Conservation (phyloP, 306 rosid species). For the Citrullus colocynthis region DNA sequence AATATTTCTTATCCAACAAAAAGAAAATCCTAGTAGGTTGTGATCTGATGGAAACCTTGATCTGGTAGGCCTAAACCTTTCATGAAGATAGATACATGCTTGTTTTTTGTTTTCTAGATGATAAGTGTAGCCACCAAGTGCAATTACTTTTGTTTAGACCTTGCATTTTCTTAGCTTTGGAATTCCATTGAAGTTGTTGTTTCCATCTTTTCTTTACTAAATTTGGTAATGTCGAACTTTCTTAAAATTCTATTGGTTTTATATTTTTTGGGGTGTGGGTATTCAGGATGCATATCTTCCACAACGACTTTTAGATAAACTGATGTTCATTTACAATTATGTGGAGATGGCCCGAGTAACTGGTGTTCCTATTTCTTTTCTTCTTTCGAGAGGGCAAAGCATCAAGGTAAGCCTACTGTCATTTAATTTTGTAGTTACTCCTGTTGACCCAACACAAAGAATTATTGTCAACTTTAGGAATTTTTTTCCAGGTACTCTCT, state of each 20-base stretch:
- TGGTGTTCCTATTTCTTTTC: conserved; percentile 93
- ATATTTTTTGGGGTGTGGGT: neutral
- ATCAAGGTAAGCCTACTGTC: conserved; percentile 41
- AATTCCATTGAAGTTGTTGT: neutral
- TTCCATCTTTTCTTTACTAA: neutral
- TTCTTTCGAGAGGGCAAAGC: conserved; percentile 96
- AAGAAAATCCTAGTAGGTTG: neutral
- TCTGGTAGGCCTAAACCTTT: neutral
- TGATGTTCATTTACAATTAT: conserved; percentile 89
- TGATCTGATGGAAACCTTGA: neutral
- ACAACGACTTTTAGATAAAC: conserved; percentile 86
- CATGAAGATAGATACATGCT: neutral
- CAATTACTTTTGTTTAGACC: neutral
- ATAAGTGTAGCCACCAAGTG: neutral
- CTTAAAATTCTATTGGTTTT: neutral
- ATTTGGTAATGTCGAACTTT: neutral
- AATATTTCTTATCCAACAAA: too few species aligned
- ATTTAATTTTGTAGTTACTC: neutral
- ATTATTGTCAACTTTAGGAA: conserved; percentile 9
- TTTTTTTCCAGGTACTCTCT: conserved; percentile 67
- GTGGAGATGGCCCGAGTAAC: conserved; percentile 99
- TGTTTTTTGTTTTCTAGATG: neutral
- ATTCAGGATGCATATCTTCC: conserved; percentile 98
- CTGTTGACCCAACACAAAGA: neutral
- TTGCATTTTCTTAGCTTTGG: neutral